Percentiles rank a stretch among this genome's conserved stretches.
Evolutionary conservation across 1,139 yeast genomes (phyloP).

Genomic region (Komagataea norvegica): DNA sequence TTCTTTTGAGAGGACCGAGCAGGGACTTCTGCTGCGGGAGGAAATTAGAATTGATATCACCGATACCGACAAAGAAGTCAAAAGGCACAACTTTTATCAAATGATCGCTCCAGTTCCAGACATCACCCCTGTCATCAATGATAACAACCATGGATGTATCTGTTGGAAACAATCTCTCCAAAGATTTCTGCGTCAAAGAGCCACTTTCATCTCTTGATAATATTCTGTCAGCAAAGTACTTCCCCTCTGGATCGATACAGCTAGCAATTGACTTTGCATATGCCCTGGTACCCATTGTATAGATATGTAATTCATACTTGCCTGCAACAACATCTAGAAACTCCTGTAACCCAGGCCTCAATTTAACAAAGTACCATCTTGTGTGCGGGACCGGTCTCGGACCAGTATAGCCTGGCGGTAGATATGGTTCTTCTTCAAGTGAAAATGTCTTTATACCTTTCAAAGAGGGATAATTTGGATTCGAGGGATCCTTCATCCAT

Average conservation of each 20-base stretch:
- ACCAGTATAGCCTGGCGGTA: conserved; percentile 53
- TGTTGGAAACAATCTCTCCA: conserved; percentile 87
- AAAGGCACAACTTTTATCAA: conserved; percentile 90
- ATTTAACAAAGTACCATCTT: conserved; percentile 89
- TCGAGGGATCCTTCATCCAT: conserved; percentile 84
- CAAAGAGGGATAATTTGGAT: conserved; percentile 81
- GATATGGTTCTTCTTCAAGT: conserved; percentile 66
- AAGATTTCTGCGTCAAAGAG: conserved; percentile 80
- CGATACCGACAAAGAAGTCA: conserved; percentile 94
- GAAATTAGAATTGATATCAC: conserved; percentile 93
- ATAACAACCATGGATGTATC: conserved; percentile 96
- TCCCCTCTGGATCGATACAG: conserved; percentile 86
- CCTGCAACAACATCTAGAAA: conserved; percentile 62
- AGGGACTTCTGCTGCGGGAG: conserved; percentile 76
- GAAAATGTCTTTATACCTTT: conserved; percentile 76
- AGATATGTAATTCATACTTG: conserved; percentile 84
- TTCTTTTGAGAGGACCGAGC: conserved; percentile 61
- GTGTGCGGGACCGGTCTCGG: conserved; percentile 50
- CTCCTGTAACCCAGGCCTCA: conserved; percentile 79
- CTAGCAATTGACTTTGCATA: conserved; percentile 89
- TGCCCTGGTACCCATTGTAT: conserved; percentile 98
- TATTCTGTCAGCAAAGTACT: conserved; percentile 85
- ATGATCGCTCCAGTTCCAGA: conserved; percentile 97
- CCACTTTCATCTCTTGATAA: conserved; percentile 95
- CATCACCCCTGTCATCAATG: conserved; percentile 97